These are phyloP conservation scores for Hevea brasiliensis DNA, from an alignment of 345 rosid species.

Conservation along the genomic window DNA sequence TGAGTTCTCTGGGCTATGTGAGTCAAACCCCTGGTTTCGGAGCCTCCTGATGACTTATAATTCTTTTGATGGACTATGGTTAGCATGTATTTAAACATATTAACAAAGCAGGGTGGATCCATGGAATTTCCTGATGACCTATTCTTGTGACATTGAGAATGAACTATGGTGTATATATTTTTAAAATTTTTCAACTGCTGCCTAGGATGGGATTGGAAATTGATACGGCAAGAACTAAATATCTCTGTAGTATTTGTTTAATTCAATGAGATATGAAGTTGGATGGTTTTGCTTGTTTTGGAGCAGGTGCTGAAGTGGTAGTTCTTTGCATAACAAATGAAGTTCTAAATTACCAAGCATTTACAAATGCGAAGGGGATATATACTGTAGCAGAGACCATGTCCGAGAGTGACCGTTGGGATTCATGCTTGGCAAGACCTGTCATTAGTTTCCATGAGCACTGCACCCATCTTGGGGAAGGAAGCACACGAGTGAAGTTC, in stretches of 20 bases:
- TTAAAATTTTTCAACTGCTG: neutral
- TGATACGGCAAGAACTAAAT: neutral
- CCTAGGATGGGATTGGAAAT: neutral
- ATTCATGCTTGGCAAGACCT: constrained; percentile 83
- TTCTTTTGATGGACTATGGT: neutral
- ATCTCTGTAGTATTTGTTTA: neutral
- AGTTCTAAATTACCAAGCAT: constrained; percentile 91
- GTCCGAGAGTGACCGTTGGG: constrained; percentile 99
- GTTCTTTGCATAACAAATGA: constrained; percentile 95
- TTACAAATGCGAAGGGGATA: constrained; percentile 77
- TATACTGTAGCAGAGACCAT: constrained; percentile 92
- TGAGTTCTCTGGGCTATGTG: neutral
- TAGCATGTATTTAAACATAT: neutral
- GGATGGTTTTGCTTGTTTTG: neutral
- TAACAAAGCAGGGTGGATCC: neutral
- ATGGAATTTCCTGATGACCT: neutral
- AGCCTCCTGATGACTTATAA: neutral
- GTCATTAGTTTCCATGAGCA: constrained; percentile 83
- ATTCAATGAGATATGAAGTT: constrained; percentile 3
- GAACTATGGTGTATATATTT: neutral
- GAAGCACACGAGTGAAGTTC: constrained; percentile 74
- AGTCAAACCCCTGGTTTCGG: neutral
- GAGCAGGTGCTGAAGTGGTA: constrained; percentile 93
- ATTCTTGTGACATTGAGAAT: neutral
- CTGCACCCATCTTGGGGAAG: constrained; percentile 58